Evolutionary conservation across 2,329 filamentous ascomycete species (phyloP), one percentile per base, ranked within the genome.

Genomic region (Cladosporium sp.): DNA sequence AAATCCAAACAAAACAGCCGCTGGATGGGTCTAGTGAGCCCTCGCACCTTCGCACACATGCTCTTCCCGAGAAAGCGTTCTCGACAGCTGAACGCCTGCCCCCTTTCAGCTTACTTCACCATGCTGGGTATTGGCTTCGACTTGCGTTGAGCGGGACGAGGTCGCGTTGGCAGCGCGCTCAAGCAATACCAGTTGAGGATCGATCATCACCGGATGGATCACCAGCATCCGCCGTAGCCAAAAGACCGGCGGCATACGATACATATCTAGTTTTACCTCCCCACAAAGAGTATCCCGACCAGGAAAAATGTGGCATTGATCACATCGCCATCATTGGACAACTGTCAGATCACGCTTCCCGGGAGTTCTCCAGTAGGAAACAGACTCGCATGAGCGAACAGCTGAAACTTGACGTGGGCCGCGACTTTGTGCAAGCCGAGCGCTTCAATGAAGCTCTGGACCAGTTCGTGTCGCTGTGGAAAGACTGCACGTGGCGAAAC

Each of bases 91-190:
- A 83, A 43, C 69, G 71, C 36, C 54, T 79, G n/a, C 69, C 68
- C 7, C 80, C 82, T 0, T 84, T 80, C 76, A 74, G 83, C 54
- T 64, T 77, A 12, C 68, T 84, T 12, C 81, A 84, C 54, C 82
- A 84, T 61, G 69, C 81, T 52, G 82, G 81, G 1, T 85, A 84
- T 63, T 85, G 80, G 80, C 65, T 79, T 40, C 70, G 76, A 52
- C 67, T 79, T 15, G 73, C 80, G 6, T 75, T 75, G 11, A 76
- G 74, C 43, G 74, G 80, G 59, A 72, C 78, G 7, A 70, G 73
- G 57, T 62, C 65, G 42, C 74, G 82, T 18, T 76, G 76, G 54
- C 58, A 67, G 13, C 68, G 78, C 39, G 80, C 80, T 4, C 62
- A 75, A 43, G 71, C 78, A 19, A 80, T 84, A 38, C 78, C 81